Evolutionary conservation across 129 eudicot species (phyloP).

Genomic region (Lactuca saligna): DNA sequence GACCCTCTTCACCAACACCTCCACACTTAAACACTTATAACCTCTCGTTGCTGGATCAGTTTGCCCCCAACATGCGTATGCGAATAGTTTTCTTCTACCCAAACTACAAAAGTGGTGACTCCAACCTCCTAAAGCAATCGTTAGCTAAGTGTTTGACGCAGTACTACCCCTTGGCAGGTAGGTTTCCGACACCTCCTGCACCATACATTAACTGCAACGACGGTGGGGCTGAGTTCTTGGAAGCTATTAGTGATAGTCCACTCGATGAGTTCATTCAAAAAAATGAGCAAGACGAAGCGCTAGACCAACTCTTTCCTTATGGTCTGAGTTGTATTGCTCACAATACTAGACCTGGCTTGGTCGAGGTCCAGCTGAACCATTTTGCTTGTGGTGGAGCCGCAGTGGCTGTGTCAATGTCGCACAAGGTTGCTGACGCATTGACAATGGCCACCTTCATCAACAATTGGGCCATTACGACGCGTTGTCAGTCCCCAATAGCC

Average conservation of each 20-base stretch:
- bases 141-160: not conserved
- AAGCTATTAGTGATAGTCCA: not conserved
- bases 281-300: not conserved
- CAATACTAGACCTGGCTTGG: not conserved
- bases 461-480: not conserved
- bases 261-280: conserved; percentile 1
- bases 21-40: not conserved
- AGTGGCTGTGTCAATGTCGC: not conserved
- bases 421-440: not conserved
- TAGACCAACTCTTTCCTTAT: conserved; percentile 8
- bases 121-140: not conserved
- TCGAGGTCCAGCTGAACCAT: conserved; percentile 10
- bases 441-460: not conserved
- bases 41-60: not conserved
- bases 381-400: not conserved
- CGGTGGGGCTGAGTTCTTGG: conserved; percentile 4
- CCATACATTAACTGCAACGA: conserved; percentile 9
- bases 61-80: conserved; percentile 2
- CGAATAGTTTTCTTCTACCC: not conserved
- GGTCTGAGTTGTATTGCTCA: not conserved
- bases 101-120: not conserved
- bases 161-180: conserved; percentile 5
- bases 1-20: conserved; percentile 13
- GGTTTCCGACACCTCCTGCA: not conserved
- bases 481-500: not conserved